Percentiles rank a stretch among this genome's conserved stretches.
Evolutionary conservation across 805 yeast genomes (phyloP).

Genomic region (Candida nonsorbophila): DNA sequence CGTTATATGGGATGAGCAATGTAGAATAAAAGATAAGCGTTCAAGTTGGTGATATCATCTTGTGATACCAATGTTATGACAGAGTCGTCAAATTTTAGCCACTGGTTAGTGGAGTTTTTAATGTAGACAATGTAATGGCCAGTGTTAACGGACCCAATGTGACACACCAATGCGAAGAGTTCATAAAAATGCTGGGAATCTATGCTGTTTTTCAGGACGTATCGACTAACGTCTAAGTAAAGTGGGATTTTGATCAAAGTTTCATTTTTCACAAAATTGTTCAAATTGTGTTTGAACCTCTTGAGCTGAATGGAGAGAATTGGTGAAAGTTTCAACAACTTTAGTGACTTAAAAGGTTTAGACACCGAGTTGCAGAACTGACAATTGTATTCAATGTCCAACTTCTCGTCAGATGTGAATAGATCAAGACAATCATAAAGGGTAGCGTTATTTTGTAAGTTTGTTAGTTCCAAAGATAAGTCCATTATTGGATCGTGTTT

Average conservation of each 20-base stretch:
- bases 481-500: slow-evolving; percentile 90
- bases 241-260: slow-evolving; percentile 68
- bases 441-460: slow-evolving; percentile 22
- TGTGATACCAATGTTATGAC: slow-evolving; percentile 62
- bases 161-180: slow-evolving; percentile 81
- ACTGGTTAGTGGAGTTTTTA: slow-evolving; percentile 65
- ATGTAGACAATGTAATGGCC: slow-evolving; percentile 88
- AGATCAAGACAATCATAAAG: slow-evolving; percentile 65
- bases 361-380: slow-evolving; percentile 49
- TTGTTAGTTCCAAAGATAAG: slow-evolving; percentile 67
- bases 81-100: slow-evolving; percentile 93
- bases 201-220: slow-evolving; percentile 43
- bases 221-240: slow-evolving; percentile 65
- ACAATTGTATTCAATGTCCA: slow-evolving; percentile 77
- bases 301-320: slow-evolving; percentile 83
- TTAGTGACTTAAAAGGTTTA: slow-evolving; percentile 64
- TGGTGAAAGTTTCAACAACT: slow-evolving; percentile 65
- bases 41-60: slow-evolving; percentile 61
- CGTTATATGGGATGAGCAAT: slow-evolving; percentile 42
- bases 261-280: slow-evolving; percentile 59
- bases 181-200: slow-evolving; percentile 54
- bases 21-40: slow-evolving; percentile 78
- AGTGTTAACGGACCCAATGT: slow-evolving; percentile 88
- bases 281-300: slow-evolving; percentile 59
- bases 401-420: slow-evolving; percentile 72